Percentiles rank a stretch among this genome's conserved stretches.
These are phyloP conservation scores for Candida freyschussii DNA, from an alignment of 1,139 yeast species.

Conservation along the genomic window DNA sequence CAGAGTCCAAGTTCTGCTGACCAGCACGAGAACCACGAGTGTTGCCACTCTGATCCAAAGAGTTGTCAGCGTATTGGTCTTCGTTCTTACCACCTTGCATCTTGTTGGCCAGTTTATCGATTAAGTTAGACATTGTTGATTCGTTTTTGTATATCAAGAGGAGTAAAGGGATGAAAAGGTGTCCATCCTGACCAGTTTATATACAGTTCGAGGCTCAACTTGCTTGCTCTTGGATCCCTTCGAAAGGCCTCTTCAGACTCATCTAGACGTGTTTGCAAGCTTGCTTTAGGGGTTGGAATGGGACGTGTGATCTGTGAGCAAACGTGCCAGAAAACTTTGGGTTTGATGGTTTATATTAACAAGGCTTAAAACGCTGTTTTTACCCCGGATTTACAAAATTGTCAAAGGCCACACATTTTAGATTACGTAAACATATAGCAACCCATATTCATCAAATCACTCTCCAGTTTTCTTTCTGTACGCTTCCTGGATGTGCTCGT, in stretches of 20 bases:
- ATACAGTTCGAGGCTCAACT: too few relatives aligned
- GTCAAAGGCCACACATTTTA: background rate
- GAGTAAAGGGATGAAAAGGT: too few relatives aligned
- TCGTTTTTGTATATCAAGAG: too few relatives aligned
- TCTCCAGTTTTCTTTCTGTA: slow-evolving; percentile 8
- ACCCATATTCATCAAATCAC: background rate
- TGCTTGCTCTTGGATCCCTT: slow-evolving; percentile 1
- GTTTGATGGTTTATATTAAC: too few relatives aligned
- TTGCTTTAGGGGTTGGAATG: too few relatives aligned
- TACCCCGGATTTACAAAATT: too few relatives aligned
- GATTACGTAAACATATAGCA: background rate
- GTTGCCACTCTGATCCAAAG: slow-evolving; percentile 4
- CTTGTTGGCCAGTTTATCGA: slow-evolving; percentile 24
- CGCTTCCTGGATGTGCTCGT: slow-evolving; percentile 15
- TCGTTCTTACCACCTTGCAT: slow-evolving; percentile 14
- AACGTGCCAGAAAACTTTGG: background rate
- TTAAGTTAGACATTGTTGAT: slow-evolving; percentile 22
- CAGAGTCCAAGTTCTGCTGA: slow-evolving; percentile 17
- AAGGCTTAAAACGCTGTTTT: too few relatives aligned
- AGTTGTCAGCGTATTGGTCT: slow-evolving; percentile 3
- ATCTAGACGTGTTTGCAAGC: background rate
- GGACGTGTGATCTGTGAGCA: background rate
- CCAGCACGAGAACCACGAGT: slow-evolving; percentile 14
- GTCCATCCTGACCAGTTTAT: too few relatives aligned
- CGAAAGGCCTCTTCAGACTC: too few relatives aligned